Evolutionary conservation across 176 grass and related monocot genomes (phyloP), one percentile per base, ranked within the genome.

Genomic region (Saccharum spontaneum): DNA sequence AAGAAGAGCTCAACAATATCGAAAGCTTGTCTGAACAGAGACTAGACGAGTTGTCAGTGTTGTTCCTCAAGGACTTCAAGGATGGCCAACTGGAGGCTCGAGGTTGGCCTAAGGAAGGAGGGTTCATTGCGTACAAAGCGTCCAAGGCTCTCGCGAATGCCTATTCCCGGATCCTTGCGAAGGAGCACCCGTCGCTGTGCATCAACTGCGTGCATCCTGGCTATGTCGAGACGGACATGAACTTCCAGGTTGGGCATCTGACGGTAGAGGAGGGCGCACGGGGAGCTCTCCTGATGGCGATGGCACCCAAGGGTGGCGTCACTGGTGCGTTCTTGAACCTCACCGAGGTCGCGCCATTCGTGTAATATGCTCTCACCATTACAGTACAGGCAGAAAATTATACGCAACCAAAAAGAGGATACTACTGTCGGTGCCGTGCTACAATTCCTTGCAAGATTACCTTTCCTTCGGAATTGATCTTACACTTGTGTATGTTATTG

Each of bases 121-220:
- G 67, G 67, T 73, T 48, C 71, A 48, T 8, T 30, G 71, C 43
- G 3, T 73, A 73, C 43, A 73, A 48, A 73, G 71, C 7, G 71
- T 73, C 71, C 23, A 73, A 73, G 23, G 71, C 71, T 30, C 14
- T 73, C 4, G 4, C 3, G 71, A 73, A 73, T 73, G 71, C 71
- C 15, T 73, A 30, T 9, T 48, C 71, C 7, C 26, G 71, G 71
- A 30, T 73, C 6, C 71, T 73, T 48, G 71, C 71, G 3, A 73
- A 73, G 23, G 23, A 73, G 13, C n/a, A 73, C 0, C 71, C 71
- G 8, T 73, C 41, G 0, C 15, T 73, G 43, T 5, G 71, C 6
- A 30, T 73, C 71, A 73, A 73, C 16, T 73, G 71, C 3, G 71
- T 73, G 41, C 41, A 73, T 73, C 41, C 71, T 48, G 71, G 71